phyloP scores from a whole-genome alignment of 2,329 filamentous ascomycete genomes.

The Didymella glomerata region DNA sequence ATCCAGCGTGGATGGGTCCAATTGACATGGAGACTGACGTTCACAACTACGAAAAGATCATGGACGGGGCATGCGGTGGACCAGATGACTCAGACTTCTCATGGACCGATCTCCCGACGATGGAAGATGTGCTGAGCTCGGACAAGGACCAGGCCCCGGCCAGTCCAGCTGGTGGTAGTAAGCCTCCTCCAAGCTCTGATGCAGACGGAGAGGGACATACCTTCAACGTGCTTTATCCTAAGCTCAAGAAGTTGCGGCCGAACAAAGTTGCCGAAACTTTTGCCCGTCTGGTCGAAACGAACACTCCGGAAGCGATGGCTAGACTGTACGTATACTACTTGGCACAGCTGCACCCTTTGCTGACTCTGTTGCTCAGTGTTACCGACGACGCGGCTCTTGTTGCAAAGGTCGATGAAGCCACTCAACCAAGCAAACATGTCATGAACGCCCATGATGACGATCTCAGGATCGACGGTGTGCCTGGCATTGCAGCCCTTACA shows the following conservation, averaged over 20 bases:
- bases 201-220: not conserved
- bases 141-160: not conserved
- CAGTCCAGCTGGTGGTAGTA: not conserved
- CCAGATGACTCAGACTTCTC: slow-evolving; percentile 18
- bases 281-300: not conserved
- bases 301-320: not conserved
- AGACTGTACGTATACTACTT: not conserved
- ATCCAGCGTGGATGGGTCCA: slow-evolving; percentile 17
- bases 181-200: not conserved
- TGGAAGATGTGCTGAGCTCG: not conserved
- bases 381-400: not conserved
- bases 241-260: not conserved
- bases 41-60: slow-evolving; percentile 13
- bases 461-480: no score
- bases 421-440: not conserved
- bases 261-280: not conserved
- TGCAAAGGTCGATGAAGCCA: not conserved
- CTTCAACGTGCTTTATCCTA: not conserved
- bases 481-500: no score
- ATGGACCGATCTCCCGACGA: slow-evolving; percentile 12
- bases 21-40: slow-evolving; percentile 12
- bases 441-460: not conserved
- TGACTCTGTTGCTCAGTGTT: not conserved
- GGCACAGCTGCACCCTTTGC: not conserved
- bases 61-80: slow-evolving; percentile 10